These are phyloP conservation scores for Paramyrothecium sp. DNA, from an alignment of 2,329 filamentous ascomycete species.

Conservation along the genomic window DNA sequence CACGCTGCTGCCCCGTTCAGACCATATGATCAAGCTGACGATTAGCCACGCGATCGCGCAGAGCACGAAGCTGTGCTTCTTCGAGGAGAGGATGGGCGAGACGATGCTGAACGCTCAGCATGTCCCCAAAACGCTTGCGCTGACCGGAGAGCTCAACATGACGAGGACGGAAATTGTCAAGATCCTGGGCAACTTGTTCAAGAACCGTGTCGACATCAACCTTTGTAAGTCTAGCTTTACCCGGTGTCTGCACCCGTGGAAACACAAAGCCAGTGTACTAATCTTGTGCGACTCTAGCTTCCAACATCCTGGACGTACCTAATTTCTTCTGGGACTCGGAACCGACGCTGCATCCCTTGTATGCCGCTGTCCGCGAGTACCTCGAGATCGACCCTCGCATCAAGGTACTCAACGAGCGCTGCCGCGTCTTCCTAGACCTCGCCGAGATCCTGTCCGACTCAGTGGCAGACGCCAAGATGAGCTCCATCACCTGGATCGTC, in stretches of 20 bases:
- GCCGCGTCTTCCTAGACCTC: slow-evolving; percentile 92
- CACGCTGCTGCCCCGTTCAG: slow-evolving; percentile 80
- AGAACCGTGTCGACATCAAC: slow-evolving; percentile 94
- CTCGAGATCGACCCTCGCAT: slow-evolving; percentile 96
- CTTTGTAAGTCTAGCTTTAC: slow-evolving; percentile 65
- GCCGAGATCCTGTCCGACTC: slow-evolving; percentile 92
- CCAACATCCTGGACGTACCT: slow-evolving; percentile 92
- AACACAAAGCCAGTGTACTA: background rate
- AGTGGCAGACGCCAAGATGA: slow-evolving; percentile 94
- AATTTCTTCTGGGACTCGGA: slow-evolving; percentile 99
- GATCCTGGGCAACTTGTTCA: slow-evolving; percentile 87
- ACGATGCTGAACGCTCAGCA: slow-evolving; percentile 94
- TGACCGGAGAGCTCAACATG: slow-evolving; percentile 91
- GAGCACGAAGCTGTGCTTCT: slow-evolving; percentile 93
- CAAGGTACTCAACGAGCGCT: slow-evolving; percentile 95
- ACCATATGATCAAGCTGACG: slow-evolving; percentile 98
- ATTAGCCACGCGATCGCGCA: slow-evolving; percentile 98
- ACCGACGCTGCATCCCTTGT: slow-evolving; percentile 90
- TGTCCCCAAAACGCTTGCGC: slow-evolving; percentile 82
- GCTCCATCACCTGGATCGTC: slow-evolving; percentile 94
- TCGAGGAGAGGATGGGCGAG: slow-evolving; percentile 92
- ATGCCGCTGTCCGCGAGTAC: slow-evolving; percentile 92
- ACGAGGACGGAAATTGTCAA: slow-evolving; percentile 87
- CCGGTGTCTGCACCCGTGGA: no score
- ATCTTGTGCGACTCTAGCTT: slow-evolving; percentile 54